These are phyloP conservation scores for Phytophthora niederhauseri DNA, from an alignment of 352 stramenopile genomes.

Conservation along the genomic window DNA sequence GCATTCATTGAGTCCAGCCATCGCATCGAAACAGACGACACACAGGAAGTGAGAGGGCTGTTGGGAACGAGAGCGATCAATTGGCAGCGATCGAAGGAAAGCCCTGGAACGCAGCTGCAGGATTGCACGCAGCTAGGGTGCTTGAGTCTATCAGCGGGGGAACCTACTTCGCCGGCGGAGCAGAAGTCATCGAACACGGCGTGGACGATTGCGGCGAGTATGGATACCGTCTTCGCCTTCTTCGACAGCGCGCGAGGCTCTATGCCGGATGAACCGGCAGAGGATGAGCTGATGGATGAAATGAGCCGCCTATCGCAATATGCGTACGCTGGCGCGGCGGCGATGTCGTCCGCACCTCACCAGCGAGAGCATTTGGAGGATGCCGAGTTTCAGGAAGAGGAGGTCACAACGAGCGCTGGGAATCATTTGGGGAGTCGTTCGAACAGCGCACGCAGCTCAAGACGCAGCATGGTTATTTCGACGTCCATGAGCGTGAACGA, in stretches of 20 bases:
- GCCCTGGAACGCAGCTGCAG: slow-evolving; percentile 67
- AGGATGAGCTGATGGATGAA: slow-evolving; percentile 81
- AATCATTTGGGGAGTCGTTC: slow-evolving; percentile 39
- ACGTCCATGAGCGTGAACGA: slow-evolving; percentile 83
- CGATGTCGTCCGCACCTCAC: slow-evolving; percentile 53
- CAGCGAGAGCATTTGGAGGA: slow-evolving; percentile 75
- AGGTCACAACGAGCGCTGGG: slow-evolving; percentile 10
- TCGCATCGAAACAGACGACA: slow-evolving; percentile 66
- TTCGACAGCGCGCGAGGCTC: slow-evolving; percentile 82
- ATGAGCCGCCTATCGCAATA: slow-evolving; percentile 80
- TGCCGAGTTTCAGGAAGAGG: slow-evolving; percentile 69
- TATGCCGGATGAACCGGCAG: slow-evolving; percentile 73
- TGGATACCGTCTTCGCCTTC: slow-evolving; percentile 87
- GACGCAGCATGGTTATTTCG: slow-evolving; percentile 84
- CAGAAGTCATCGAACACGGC: slow-evolving; percentile 83
- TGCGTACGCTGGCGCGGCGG: slow-evolving; percentile 63
- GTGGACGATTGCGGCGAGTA: slow-evolving; percentile 84
- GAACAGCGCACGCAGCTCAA: slow-evolving; percentile 50
- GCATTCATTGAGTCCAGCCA: slow-evolving; percentile 88
- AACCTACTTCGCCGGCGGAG: slow-evolving; percentile 59
- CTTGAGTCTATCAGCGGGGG: slow-evolving; percentile 75
- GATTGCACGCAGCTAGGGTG: slow-evolving; percentile 77
- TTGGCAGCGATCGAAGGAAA: slow-evolving; percentile 79
- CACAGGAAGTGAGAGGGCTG: slow-evolving; percentile 65
- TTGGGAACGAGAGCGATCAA: slow-evolving; percentile 81